Conservation (phyloP, 2,329 filamentous ascomycete species). For the Canariomyces notabilis region DNA sequence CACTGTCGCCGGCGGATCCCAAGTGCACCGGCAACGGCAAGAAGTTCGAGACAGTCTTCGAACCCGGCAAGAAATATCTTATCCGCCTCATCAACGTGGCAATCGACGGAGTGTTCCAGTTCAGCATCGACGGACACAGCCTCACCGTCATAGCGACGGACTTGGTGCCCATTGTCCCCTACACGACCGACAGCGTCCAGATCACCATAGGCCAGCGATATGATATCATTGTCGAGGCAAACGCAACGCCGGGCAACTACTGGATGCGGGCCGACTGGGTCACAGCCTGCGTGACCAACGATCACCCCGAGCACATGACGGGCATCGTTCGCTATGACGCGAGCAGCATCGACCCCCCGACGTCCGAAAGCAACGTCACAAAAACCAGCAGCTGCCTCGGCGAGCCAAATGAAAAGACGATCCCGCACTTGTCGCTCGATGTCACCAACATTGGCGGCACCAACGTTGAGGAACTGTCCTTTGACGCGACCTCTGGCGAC, state of each 20-base stretch:
- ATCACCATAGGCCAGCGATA: slow-evolving; percentile 44
- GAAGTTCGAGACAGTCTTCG: slow-evolving; percentile 19
- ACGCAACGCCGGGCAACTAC: slow-evolving; percentile 35
- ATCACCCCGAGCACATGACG: slow-evolving; percentile 38
- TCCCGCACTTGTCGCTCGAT: slow-evolving; percentile 31
- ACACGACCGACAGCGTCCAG: slow-evolving; percentile 40
- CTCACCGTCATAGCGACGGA: slow-evolving; percentile 55
- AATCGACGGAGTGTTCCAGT: slow-evolving; percentile 41
- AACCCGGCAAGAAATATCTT: slow-evolving; percentile 26
- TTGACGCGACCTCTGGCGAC: slow-evolving; percentile 28
- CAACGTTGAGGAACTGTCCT: slow-evolving; percentile 29
- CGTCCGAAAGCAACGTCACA: slow-evolving; percentile 15
- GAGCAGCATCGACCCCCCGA: slow-evolving; percentile 15
- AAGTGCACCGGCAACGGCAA: slow-evolving; percentile 12
- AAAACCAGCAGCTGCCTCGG: slow-evolving; percentile 31
- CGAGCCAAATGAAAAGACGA: slow-evolving; percentile 30
- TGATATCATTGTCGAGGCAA: slow-evolving; percentile 42
- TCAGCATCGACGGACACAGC: slow-evolving; percentile 52
- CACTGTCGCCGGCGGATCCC: slow-evolving; percentile 3
- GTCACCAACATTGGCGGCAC: slow-evolving; percentile 32
- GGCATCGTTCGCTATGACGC: slow-evolving; percentile 44
- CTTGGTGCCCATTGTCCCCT: slow-evolving; percentile 54
- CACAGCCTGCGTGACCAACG: slow-evolving; percentile 37
- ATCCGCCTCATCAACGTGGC: slow-evolving; percentile 45
- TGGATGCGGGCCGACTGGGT: slow-evolving; percentile 46